Base-by-base conservation (phyloP, 2,329 filamentous ascomycete genomes). In the Lecanosticta acicola region DNA sequence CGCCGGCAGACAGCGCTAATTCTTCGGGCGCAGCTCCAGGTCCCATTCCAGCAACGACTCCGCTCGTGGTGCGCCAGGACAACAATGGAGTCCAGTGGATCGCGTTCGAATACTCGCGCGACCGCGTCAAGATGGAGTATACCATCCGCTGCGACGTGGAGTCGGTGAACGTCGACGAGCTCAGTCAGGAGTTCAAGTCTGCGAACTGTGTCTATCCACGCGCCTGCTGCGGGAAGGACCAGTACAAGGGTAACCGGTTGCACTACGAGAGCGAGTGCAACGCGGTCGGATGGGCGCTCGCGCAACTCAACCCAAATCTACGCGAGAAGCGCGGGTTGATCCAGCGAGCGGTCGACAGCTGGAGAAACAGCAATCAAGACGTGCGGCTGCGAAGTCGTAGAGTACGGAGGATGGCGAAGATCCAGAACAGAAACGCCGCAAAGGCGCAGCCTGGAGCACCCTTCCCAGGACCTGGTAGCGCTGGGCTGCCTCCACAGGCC, bases 221-320 rank as follows among this genome's bases (percentile, higher is more conserved):
- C 49, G 93, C 93, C 3, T 96, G 90, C 74, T 94, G 89, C 68
- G 80, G 82, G 56, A 97, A 97, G 69, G 91, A 97, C 48, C 85
- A 94, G 65, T 98, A 98, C 74, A 85, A 90, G 49, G 93, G 93
- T 50, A 98, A 98, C 67, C 84, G 93, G 13, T 73, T 96, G 57
- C 86, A 93, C 58, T 98, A 98, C 68, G 93, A 98, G 73, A 96
- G 88, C 13, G 93, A 98, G 71, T 98, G 93, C 77, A 98, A 98
- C 71, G 88, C 89, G 0, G 93, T 98, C n/a, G 93, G 93, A n/a
- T 98, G 93, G 93, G 91, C 91, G 10, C 71, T 98, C 56, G 93
- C 93, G 2, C 85, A 97, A 63, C 73, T 98, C 43, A 98, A 98
- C 67, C 84, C 89, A 5, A 85, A 87, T 47, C 77, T 97, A 49